phyloP scores from a whole-genome alignment of 2,329 filamentous ascomycete species.

The Penicillium sclerotiorum region DNA sequence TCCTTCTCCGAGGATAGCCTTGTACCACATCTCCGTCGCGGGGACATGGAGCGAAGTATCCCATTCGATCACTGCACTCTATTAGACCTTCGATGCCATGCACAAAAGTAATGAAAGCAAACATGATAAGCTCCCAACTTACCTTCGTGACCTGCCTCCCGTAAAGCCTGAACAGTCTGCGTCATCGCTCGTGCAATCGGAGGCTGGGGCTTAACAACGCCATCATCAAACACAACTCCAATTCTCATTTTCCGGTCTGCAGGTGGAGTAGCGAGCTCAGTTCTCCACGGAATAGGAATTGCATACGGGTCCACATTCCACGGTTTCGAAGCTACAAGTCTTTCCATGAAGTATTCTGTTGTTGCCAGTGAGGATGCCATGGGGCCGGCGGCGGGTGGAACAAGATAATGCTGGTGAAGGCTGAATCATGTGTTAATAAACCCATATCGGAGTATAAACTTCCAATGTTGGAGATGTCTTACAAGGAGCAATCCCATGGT shows the following conservation, averaged over 20 bases:
- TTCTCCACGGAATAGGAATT: constrained; percentile 7
- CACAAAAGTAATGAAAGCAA: background rate
- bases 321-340: background rate
- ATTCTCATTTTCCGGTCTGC: constrained; percentile 57
- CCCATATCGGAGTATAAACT: background rate
- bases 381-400: constrained; percentile 3
- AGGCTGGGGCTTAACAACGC: constrained; percentile 62
- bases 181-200: constrained; percentile 60
- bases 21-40: constrained; percentile 33
- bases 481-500: constrained; percentile 24
- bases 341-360: constrained; percentile 34
- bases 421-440: background rate
- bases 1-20: constrained; percentile 34
- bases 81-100: constrained; percentile 44
- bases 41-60: constrained; percentile 31
- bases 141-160: constrained; percentile 57
- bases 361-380: constrained; percentile 22
- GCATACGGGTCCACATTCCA: constrained; percentile 9
- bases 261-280: constrained; percentile 24
- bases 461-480: background rate
- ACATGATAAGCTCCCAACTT: background rate
- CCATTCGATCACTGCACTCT: constrained; percentile 30
- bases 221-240: constrained; percentile 62
- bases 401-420: background rate
- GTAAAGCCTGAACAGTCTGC: constrained; percentile 55